Evolutionary conservation across 768 basidiomycete species (phyloP).

Genomic region (Tricholoma flavovirens): DNA sequence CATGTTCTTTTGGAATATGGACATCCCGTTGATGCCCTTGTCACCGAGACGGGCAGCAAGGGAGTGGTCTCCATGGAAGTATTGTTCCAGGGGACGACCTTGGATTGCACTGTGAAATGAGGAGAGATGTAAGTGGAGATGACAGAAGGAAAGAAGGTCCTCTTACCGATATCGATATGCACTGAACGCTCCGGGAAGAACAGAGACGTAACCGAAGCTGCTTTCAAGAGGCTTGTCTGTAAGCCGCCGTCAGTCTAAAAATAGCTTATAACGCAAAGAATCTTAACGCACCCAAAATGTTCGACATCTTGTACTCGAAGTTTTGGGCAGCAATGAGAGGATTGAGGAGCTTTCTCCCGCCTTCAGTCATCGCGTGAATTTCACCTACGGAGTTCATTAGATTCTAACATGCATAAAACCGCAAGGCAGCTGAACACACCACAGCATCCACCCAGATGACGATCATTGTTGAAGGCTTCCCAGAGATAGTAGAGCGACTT

Average conservation of each 20-base stretch:
- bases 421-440: conserved; percentile 19
- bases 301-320: conserved; percentile 98
- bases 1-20: conserved; percentile 92
- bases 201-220: conserved; percentile 93
- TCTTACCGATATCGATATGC: conserved; percentile 65
- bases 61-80: conserved; percentile 84
- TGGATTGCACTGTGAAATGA: conserved; percentile 63
- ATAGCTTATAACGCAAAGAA: neutral
- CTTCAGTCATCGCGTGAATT: conserved; percentile 95
- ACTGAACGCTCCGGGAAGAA: conserved; percentile 94
- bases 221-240: conserved; percentile 90
- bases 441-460: conserved; percentile 79
- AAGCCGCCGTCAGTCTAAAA: neutral
- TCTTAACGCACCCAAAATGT: conserved; percentile 69
- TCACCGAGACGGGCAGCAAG: conserved; percentile 86
- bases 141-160: neutral
- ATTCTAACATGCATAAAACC: neutral
- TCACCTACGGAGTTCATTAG: conserved; percentile 34
- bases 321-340: conserved; percentile 94
- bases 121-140: neutral
- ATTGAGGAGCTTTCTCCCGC: conserved; percentile 88
- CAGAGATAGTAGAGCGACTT: conserved; percentile 94
- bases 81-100: conserved; percentile 81
- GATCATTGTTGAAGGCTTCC: conserved; percentile 84
- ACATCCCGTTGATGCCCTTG: conserved; percentile 95